Base-by-base conservation (phyloP, 768 basidiomycete species). In the Porpolomopsis calyptriformis region DNA sequence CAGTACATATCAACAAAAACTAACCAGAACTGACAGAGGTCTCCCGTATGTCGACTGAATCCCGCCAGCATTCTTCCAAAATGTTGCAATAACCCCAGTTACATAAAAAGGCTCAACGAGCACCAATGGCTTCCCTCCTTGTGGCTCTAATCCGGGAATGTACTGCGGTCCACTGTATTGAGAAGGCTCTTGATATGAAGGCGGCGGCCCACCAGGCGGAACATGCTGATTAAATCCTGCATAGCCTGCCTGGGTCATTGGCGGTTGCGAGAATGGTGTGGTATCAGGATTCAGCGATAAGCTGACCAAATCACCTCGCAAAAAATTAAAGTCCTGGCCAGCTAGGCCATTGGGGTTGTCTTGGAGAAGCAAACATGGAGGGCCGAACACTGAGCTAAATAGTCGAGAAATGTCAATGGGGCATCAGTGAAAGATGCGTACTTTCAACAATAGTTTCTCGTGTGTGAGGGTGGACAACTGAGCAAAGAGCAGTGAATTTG, bases 281-380 rank as follows among this genome's bases (percentile, higher is more conserved):
- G 29, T 19, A 26, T 16, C 31, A n/a, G 43, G 43, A 19, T 44
- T 35, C 35, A 25, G 25, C 4, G 45, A 46, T 10, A 46, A 27
- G 37, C 35, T 46, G n/a, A 46, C 37, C 26, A 46, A 39, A 9
- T 40, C 20, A 12, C 45, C 35, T 1, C 18, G 5, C 20, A 37
- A 38, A 36, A 46, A 46, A 37, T 26, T 29, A 25, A 25, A 46
- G 16, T 29, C 23, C 25, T 46, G 36, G 12, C 45, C 45, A 2
- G 22, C 45, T 25, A 46, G 8, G 35, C 39, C 19, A n/a, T 46
- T 46, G 10, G 45, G 45, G 36, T 46, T 46, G 45, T 38, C 45
- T 18, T n/a, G 22, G n/a, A 46, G 35, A 19, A 34, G 33, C 2
- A 18, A n/a, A 11, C 26, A 39, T 9, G 36, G 45, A n/a, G 26